Percentiles rank a stretch among this genome's conserved stretches.
Evolutionary conservation across 2,329 filamentous ascomycete species (phyloP).

Genomic region (Aspergillus versicolor): DNA sequence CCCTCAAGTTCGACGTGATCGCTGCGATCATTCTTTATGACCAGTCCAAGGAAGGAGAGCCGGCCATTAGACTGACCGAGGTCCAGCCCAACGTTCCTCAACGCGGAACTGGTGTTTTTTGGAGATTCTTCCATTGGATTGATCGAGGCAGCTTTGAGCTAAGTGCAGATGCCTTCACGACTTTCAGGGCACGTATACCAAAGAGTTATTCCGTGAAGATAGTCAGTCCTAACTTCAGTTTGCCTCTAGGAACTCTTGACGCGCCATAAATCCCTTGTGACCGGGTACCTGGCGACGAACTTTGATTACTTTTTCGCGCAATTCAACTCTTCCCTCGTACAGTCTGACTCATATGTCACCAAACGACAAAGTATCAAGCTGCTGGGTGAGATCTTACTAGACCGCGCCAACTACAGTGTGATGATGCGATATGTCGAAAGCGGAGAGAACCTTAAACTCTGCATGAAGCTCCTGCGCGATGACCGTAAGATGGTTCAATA

Average conservation of each 20-base stretch:
- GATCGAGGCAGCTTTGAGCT: conserved; percentile 96
- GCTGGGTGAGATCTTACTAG: conserved; percentile 88
- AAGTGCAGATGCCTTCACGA: conserved; percentile 95
- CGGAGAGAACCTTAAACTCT: conserved; percentile 93
- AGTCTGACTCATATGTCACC: conserved; percentile 94
- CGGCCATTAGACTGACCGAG: conserved; percentile 70
- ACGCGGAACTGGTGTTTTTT: conserved; percentile 83
- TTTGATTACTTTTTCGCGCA: conserved; percentile 90
- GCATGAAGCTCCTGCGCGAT: conserved; percentile 94
- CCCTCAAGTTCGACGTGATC: conserved; percentile 86
- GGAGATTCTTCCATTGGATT: conserved; percentile 97
- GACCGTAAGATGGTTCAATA: conserved; percentile 99
- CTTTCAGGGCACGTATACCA: conserved; percentile 72
- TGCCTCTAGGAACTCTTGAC: conserved; percentile 79
- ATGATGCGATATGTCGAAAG: conserved; percentile 97
- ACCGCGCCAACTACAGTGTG: conserved; percentile 93
- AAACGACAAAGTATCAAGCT: conserved; percentile 98
- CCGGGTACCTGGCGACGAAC: conserved; percentile 82
- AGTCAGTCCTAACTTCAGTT: conserved; percentile 12
- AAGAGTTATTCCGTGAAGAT: neutral
- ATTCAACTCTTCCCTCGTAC: conserved; percentile 84
- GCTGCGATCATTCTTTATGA: conserved; percentile 92
- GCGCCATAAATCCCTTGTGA: conserved; percentile 87
- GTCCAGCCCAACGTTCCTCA: conserved; percentile 76
- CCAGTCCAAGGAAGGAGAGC: conserved; percentile 72